phyloP scores from a whole-genome alignment of 2,329 filamentous ascomycete species.

The Madurella mycetomatis region DNA sequence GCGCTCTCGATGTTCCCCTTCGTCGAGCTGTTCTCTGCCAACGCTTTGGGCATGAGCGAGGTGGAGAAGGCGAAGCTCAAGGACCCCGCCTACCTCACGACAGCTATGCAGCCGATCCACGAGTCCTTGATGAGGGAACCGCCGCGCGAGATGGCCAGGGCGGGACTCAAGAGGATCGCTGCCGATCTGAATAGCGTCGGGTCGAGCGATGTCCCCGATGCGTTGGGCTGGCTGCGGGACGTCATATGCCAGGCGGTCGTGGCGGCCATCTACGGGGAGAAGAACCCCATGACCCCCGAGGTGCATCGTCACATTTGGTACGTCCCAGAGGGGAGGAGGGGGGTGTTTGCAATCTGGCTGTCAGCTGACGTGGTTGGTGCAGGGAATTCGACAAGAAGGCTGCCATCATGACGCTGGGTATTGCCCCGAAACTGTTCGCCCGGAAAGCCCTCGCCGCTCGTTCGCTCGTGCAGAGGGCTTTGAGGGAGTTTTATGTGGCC shows the following conservation, averaged over 20 bases:
- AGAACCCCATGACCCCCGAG: constrained; percentile 1
- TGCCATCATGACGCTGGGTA: background rate
- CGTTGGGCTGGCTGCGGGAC: constrained; percentile 6
- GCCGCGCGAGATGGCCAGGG: background rate
- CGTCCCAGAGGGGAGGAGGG: background rate
- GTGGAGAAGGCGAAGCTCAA: background rate
- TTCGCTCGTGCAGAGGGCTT: background rate
- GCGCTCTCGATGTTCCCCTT: constrained; percentile 7
- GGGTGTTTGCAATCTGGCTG: background rate
- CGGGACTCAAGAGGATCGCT: constrained; percentile 1
- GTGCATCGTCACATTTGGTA: background rate
- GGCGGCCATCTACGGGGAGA: constrained; percentile 9
- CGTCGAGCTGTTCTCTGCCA: constrained; percentile 1
- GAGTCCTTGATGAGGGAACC: constrained; percentile 4
- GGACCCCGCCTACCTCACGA: constrained; percentile 3
- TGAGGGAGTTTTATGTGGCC: constrained; percentile 2
- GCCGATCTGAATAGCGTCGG: background rate
- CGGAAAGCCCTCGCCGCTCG: background rate
- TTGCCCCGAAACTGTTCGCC: constrained; percentile 2
- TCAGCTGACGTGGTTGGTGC: background rate
- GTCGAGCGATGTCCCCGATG: background rate
- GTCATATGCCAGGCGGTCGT: background rate
- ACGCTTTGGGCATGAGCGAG: background rate
- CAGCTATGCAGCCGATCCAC: background rate
- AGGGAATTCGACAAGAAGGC: constrained; percentile 1